These are phyloP conservation scores for Lipomyces oligophaga DNA, from an alignment of 805 yeast species.

Conservation along the genomic window DNA sequence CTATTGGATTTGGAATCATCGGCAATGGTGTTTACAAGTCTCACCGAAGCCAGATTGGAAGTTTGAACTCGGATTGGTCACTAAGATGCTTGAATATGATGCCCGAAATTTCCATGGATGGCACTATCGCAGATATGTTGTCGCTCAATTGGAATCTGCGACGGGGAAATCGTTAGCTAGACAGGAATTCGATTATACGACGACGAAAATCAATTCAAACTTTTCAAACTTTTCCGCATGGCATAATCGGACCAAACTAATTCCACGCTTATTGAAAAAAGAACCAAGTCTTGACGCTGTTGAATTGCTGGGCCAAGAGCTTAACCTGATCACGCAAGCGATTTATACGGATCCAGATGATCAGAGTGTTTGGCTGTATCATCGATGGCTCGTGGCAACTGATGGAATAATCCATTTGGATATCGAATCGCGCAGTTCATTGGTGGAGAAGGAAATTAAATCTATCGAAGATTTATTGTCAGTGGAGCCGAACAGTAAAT, in stretches of 20 bases:
- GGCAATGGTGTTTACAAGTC: constrained; percentile 69
- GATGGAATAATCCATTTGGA: constrained; percentile 35
- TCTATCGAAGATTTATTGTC: constrained; percentile 61
- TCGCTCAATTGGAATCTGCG: constrained; percentile 38
- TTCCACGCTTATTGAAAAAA: constrained; percentile 48
- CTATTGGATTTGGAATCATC: constrained; percentile 95
- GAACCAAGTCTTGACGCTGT: constrained; percentile 30
- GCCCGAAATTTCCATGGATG: constrained; percentile 90
- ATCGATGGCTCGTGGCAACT: constrained; percentile 65
- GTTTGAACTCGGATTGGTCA: constrained; percentile 66
- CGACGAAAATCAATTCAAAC: constrained; percentile 70
- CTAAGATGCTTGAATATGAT: constrained; percentile 64
- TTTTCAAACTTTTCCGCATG: constrained; percentile 94
- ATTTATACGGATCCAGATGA: constrained; percentile 91
- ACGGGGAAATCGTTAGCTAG: constrained; percentile 37
- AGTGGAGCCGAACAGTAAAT: constrained; percentile 65
- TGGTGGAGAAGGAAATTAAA: constrained; percentile 47
- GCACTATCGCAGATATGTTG: constrained; percentile 82
- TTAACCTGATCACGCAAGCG: constrained; percentile 71
- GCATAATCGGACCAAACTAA: constrained; percentile 78
- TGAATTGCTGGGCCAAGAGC: constrained; percentile 44
- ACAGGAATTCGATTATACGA: constrained; percentile 71
- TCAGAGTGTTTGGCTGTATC: constrained; percentile 87
- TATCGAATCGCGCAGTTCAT: constrained; percentile 36
- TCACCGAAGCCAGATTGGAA: constrained; percentile 55